Evolutionary conservation across 2,329 filamentous ascomycete genomes (phyloP), one percentile per base, ranked within the genome.

Genomic region (Scedosporium minutisporum): DNA sequence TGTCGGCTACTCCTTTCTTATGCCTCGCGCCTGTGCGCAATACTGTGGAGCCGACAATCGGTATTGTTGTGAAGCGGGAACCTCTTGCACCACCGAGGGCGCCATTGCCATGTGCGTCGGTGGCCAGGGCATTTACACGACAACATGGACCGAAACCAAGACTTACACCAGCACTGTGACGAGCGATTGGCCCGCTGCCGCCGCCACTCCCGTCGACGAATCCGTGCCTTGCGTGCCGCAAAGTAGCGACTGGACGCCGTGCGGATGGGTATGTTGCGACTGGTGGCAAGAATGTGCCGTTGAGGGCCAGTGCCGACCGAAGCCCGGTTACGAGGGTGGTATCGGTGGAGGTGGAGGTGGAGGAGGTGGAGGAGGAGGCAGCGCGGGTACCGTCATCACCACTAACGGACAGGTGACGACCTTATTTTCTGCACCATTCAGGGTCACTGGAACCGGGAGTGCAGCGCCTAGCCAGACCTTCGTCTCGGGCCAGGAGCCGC

Each of bases 221-320:
- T 88, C 85, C 70, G 71, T 79, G 1, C 82, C 84, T 65, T 88
- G 85, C 70, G 71, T 78, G 1, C 82, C 84, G 1, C 70, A 72
- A 58, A 76, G 76, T n/a, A 72, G 77, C 3, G 80, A 82, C 62
- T 76, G 90, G 73, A 80, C 80, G 6, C 78, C 83, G 3, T 93
- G 89, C 70, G 88, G 88, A 38, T 71, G 71, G 61, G 86, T 87
- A 64, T 93, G 89, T 79, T 93, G 89, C 73, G 83, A 84, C 25
- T 82, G 77, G 64, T 84, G 82, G 75, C 87, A 90, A 73, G 88
- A 86, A 69, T 93, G 90, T 72, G 81, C 80, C 61, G 77, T 73
- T 63, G 65, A 74, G 1, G 83, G 83, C 61, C 81, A 86, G 69
- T 91, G 88, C 71, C 73, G 77, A 4, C 72, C 81, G 27, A 82